phyloP scores from a whole-genome alignment of 176 grass and related monocot genomes.

The Triticum dicoccoides region DNA sequence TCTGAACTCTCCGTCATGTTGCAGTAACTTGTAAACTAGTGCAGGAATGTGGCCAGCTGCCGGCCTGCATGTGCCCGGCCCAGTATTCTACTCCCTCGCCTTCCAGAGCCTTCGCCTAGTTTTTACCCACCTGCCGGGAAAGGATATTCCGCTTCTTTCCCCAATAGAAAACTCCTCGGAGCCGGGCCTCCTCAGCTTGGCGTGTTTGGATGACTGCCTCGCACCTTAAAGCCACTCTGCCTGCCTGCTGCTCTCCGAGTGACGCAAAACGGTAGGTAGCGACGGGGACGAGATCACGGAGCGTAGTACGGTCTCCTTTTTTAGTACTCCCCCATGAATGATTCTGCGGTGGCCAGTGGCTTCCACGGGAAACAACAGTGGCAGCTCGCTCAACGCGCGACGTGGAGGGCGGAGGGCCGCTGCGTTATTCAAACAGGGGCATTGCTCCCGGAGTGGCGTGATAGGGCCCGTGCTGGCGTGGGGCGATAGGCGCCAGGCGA shows the following conservation, averaged over 20 bases:
- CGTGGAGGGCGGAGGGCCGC: background rate
- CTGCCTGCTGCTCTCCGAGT: background rate
- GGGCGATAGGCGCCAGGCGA: background rate
- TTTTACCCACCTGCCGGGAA: constrained; percentile 6
- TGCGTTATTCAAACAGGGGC: constrained; percentile 15
- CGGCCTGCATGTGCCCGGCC: background rate
- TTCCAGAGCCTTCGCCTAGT: background rate
- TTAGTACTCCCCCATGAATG: too few species aligned
- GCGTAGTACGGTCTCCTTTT: background rate
- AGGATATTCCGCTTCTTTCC: background rate
- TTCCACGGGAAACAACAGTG: background rate
- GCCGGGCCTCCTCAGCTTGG: background rate
- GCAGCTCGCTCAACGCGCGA: background rate
- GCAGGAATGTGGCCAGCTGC: background rate
- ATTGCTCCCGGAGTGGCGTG: constrained; percentile 17
- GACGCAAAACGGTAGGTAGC: constrained; percentile 26
- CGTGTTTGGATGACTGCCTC: too few species aligned
- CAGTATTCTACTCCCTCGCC: constrained; percentile 1
- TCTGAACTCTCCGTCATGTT: background rate
- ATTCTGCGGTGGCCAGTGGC: background rate
- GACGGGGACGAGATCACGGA: constrained; percentile 18
- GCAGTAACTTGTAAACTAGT: constrained; percentile 1
- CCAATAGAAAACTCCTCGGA: background rate
- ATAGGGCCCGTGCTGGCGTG: constrained; percentile 16
- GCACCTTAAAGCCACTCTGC: background rate